These are phyloP conservation scores for Myxozyma neotropica DNA, from an alignment of 805 yeast genomes.

Conservation along the genomic window DNA sequence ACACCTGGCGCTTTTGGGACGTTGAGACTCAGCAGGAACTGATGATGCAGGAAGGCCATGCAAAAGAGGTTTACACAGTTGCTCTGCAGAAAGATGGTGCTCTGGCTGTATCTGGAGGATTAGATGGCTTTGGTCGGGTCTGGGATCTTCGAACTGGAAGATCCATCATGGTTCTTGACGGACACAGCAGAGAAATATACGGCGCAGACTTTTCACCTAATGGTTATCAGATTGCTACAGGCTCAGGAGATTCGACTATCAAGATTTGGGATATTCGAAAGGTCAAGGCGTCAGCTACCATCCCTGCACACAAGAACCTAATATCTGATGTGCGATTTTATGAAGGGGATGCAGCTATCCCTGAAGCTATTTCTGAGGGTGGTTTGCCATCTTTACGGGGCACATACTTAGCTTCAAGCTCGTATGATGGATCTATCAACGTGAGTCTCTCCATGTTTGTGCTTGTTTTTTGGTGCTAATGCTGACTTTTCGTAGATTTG, in stretches of 20 bases:
- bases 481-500: slow-evolving; percentile 44
- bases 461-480: background rate
- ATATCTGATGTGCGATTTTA: slow-evolving; percentile 67
- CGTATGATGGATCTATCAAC: slow-evolving; percentile 72
- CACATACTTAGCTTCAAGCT: slow-evolving; percentile 56
- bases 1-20: slow-evolving; percentile 91
- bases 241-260: slow-evolving; percentile 77
- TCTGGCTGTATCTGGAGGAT: slow-evolving; percentile 72
- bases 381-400: slow-evolving; percentile 48
- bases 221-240: slow-evolving; percentile 77
- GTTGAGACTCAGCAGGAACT: slow-evolving; percentile 52
- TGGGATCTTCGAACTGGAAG: slow-evolving; percentile 90
- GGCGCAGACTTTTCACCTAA: slow-evolving; percentile 72
- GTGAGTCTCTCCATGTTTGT: slow-evolving; percentile 7
- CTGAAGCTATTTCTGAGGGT: slow-evolving; percentile 36
- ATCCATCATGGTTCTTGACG: slow-evolving; percentile 57
- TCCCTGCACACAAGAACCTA: slow-evolving; percentile 75
- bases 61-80: slow-evolving; percentile 66
- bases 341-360: slow-evolving; percentile 37
- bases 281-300: slow-evolving; percentile 47
- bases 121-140: slow-evolving; percentile 68
- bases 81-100: slow-evolving; percentile 76
- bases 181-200: slow-evolving; percentile 74
- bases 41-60: slow-evolving; percentile 81
- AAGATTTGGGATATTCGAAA: slow-evolving; percentile 86